Evolutionary conservation across 768 basidiomycete species (phyloP), one percentile per base, ranked within the genome.

Genomic region (Ramaria sp.): DNA sequence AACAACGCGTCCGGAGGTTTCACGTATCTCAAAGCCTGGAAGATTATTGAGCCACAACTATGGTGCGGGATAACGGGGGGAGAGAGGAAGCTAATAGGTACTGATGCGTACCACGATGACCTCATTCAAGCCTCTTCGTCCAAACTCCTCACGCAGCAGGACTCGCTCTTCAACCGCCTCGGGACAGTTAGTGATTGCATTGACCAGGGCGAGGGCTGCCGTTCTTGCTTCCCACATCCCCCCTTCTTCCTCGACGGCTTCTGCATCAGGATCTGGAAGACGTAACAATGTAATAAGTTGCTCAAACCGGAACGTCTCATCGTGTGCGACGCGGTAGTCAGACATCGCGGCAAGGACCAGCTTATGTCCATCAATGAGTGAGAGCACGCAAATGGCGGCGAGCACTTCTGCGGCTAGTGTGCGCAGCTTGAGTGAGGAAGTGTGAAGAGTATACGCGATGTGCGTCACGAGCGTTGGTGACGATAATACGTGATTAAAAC

Each of bases 141-240:
- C 74, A 55, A 96, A 79, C 69, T 97, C 93, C 55, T 94, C 91
- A 38, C 92, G 75, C 17, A 95, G 72, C 57, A 84, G 60, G 27
- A 91, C 77, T 4, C 93, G 76, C 46, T 89, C 86, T 63, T 94
- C 92, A 22, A 95, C 67, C 2, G 77, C 76, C 50, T 90, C 82
- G 0, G 87, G 83, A 62, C 81, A 84, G 62, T 83, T 88, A 11
- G 83, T 82, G 20, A 95, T 63, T 1, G 90, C 85, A 65, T 91
- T 93, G 61, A 93, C 66, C 34, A 96, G 73, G 0, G 82, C 77
- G 83, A 95, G 82, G 11, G 80, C 78, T 3, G 85, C 84, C 1
- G 78, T 78, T 27, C 91, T 75, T 39, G 84, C 86, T 61, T 92
- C 91, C 91, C 92, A 95, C 1, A 83, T 64, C 1, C 83, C 83